Evolutionary conservation across 257 asterid species (phyloP).

Genomic region (Solanum medicagineum): DNA sequence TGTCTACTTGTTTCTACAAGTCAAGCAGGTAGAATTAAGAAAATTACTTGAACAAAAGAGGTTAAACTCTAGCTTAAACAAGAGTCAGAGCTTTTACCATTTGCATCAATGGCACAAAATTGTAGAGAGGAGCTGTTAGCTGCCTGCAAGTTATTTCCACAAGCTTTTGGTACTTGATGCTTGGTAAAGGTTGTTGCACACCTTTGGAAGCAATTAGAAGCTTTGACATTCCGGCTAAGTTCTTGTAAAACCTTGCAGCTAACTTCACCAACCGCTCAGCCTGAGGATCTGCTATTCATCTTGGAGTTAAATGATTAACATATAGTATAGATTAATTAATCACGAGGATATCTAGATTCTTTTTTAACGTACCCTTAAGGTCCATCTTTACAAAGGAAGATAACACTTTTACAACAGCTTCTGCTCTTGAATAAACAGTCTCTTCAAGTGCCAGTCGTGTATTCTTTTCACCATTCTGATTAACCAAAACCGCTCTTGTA

Average conservation of each 20-base stretch:
- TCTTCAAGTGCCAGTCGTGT: conserved; percentile 49
- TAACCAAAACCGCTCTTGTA: conserved; percentile 30
- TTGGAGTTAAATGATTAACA: neutral
- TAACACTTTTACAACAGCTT: conserved; percentile 48
- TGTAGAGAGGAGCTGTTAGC: conserved; percentile 60
- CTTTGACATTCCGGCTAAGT: conserved; percentile 60
- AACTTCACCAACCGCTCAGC: conserved; percentile 57
- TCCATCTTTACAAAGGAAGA: conserved; percentile 61
- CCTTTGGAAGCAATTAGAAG: conserved; percentile 56
- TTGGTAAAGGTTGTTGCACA: conserved; percentile 53
- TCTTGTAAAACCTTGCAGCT: conserved; percentile 62
- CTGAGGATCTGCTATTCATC: conserved; percentile 49
- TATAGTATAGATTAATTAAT: neutral
- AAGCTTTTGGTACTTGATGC: conserved; percentile 54
- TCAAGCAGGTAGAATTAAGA: neutral
- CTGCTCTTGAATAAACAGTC: conserved; percentile 50
- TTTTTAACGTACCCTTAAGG: conserved; percentile 41
- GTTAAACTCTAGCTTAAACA: neutral
- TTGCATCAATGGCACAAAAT: conserved; percentile 54
- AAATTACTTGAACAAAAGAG: neutral
- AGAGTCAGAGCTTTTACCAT: conserved; percentile 27
- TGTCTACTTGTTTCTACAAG: conserved; percentile 58
- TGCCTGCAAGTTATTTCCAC: conserved; percentile 74
- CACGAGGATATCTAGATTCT: neutral
- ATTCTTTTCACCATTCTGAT: conserved; percentile 25